These are phyloP conservation scores for Russula virescens DNA, from an alignment of 768 basidiomycete species.

Conservation along the genomic window DNA sequence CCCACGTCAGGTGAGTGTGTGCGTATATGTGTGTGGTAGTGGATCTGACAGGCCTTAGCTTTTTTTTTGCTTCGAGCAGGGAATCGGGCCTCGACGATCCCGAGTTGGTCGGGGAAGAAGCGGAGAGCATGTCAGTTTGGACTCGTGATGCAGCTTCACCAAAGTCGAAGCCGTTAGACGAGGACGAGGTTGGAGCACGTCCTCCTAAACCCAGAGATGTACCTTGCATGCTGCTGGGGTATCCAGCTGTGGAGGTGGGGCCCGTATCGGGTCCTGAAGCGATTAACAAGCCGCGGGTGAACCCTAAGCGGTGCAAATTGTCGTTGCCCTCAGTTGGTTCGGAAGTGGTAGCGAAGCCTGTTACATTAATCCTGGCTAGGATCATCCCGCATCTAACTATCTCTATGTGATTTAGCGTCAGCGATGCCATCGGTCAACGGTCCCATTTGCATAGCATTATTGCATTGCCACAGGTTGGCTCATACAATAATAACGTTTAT, in stretches of 20 bases:
- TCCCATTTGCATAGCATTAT: too few relatives aligned
- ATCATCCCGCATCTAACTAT: conserved; percentile 17
- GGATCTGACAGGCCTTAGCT: not conserved
- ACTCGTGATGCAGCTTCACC: too few relatives aligned
- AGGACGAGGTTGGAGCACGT: not conserved
- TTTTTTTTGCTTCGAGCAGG: not conserved
- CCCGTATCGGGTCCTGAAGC: not conserved
- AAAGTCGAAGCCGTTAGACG: not conserved
- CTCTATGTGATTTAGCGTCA: too few relatives aligned
- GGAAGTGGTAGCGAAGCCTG: not conserved
- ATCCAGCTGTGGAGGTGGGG: not conserved
- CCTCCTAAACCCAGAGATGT: not conserved
- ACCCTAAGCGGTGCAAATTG: conserved; percentile 8
- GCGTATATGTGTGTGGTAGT: too few relatives aligned
- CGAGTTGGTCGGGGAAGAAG: not conserved
- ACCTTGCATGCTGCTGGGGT: not conserved
- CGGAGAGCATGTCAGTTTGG: not conserved
- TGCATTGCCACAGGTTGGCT: too few relatives aligned
- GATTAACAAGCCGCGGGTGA: not conserved
- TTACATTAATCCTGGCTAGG: conserved; percentile 12
- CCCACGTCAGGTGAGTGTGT: not conserved
- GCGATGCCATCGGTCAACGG: too few relatives aligned
- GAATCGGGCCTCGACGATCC: not conserved
- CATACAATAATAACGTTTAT: too few relatives aligned
- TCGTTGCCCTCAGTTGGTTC: not conserved